Evolutionary conservation across 306 rosid genomes (phyloP).

Genomic region (Rubus parviflorus): DNA sequence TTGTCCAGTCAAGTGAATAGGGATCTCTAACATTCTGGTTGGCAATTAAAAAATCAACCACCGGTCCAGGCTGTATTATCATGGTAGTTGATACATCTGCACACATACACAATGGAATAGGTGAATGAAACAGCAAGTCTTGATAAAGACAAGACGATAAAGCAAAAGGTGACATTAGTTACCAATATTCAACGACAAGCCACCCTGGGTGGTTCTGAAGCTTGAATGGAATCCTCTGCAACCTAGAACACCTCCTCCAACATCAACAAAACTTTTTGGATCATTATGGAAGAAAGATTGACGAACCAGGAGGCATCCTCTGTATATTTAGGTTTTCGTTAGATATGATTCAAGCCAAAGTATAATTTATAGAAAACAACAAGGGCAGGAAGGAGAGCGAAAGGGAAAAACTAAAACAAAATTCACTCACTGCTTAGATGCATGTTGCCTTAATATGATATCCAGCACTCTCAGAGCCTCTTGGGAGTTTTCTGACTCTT

Average conservation of each 20-base stretch:
- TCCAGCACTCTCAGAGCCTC: slow-evolving; percentile 90
- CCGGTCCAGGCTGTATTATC: slow-evolving; percentile 85
- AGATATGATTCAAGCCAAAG: neutral
- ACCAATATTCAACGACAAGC: slow-evolving; percentile 85
- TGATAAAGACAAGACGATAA: neutral
- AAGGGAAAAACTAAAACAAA: neutral
- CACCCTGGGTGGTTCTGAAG: slow-evolving; percentile 85
- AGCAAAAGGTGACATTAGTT: neutral
- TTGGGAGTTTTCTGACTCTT: slow-evolving; percentile 77
- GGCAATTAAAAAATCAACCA: slow-evolving; percentile 77
- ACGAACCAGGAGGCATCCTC: slow-evolving; percentile 92
- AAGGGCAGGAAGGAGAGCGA: neutral
- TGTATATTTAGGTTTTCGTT: slow-evolving; percentile 32
- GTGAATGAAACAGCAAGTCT: neutral
- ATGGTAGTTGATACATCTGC: slow-evolving; percentile 93
- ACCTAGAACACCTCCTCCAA: slow-evolving; percentile 93
- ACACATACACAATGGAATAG: neutral
- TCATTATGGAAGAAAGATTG: slow-evolving; percentile 84
- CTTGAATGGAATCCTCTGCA: slow-evolving; percentile 93
- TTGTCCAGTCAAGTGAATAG: slow-evolving; percentile 66
- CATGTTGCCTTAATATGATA: slow-evolving; percentile 82
- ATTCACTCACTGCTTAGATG: slow-evolving; percentile 78
- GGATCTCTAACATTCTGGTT: slow-evolving; percentile 84
- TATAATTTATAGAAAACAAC: neutral
- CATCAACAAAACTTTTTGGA: slow-evolving; percentile 53